phyloP scores from a whole-genome alignment of 371 early-diverging fungal genomes.

The Apophysomyces trapeziformis region DNA sequence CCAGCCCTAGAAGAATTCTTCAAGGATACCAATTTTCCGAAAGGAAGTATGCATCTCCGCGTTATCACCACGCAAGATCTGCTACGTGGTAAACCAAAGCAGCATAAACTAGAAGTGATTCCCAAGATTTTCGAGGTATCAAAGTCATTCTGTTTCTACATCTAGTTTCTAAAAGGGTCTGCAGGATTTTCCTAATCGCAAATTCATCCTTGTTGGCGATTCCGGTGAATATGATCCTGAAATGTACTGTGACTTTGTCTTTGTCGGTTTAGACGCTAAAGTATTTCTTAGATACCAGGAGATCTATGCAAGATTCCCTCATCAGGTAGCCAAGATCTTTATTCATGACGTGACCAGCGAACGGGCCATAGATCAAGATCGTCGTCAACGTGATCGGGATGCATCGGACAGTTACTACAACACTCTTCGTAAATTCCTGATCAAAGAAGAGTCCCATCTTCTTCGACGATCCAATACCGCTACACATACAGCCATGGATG shows the following conservation, averaged over 20 bases:
- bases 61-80: constrained; percentile 37
- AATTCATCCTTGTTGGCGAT: constrained; percentile 77
- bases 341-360: constrained; percentile 67
- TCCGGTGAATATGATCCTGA: constrained; percentile 75
- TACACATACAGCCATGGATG: constrained; percentile 41
- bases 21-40: constrained; percentile 36
- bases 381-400: constrained; percentile 17
- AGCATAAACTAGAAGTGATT: constrained; percentile 46
- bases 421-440: constrained; percentile 29
- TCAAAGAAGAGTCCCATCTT: constrained; percentile 25
- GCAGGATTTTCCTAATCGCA: constrained; percentile 60
- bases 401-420: constrained; percentile 34
- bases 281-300: constrained; percentile 41
- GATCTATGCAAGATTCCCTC: constrained; percentile 51
- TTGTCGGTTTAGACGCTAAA: not conserved
- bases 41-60: constrained; percentile 51
- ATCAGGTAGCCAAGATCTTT: constrained; percentile 65
- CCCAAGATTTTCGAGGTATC: constrained; percentile 33
- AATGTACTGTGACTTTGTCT: constrained; percentile 35
- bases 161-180: not conserved
- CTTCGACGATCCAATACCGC: constrained; percentile 23
- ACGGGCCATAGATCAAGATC: constrained; percentile 42
- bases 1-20: constrained; percentile 47
- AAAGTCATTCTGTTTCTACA: not conserved
- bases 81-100: constrained; percentile 36